Evolutionary conservation across 2,329 filamentous ascomycete species (phyloP), one percentile per base, ranked within the genome.

Genomic region (Aschersonia sp.): DNA sequence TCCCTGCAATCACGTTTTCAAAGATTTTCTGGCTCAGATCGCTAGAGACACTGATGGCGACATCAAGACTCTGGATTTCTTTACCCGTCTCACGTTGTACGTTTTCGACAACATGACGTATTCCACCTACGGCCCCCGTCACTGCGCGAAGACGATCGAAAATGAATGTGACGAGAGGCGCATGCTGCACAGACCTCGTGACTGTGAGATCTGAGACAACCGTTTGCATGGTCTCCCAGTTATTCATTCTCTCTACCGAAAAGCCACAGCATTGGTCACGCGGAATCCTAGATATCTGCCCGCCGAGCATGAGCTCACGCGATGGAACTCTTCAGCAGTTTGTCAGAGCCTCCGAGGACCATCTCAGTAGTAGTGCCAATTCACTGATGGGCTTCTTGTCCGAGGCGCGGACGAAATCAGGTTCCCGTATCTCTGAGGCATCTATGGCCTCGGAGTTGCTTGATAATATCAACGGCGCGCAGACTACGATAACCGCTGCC

Each of bases 31-130:
- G n/a, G 42, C 44, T 11, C 42, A 42, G 7, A 6, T 49, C n/a
- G 46, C 44, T 14, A 46, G 12, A 12, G 30, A 44, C 4, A 32
- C 44, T 4, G 3, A 35, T 22, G 6, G 35, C 29, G 11, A 41
- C 30, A 30, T 30, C 45, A 7, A 49, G 44, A 7, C 33, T 49
- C 8, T 44, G 46, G 11, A 45, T 44, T 31, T 22, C 46, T 14
- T 42, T 49, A 2, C 42, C 22, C 22, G 37, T 42, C 46, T 42
- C 48, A 49, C 46, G 30, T 49, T 47, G 14, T 49, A 45, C 33
- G 46, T 45, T 5, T 49, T 49, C 7, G 48, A 49, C 48, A 49
- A 49, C 42, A 47, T 49, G 14, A 49, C 48, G 6, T 22, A 29
- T 12, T 31, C 46, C 14, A 35, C 41, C 12, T 49, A 49, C 30